Evolutionary conservation across 1,284 basidiomycete species (phyloP), one percentile per base, ranked within the genome.

Genomic region (Microbotryomycetes sp.): DNA sequence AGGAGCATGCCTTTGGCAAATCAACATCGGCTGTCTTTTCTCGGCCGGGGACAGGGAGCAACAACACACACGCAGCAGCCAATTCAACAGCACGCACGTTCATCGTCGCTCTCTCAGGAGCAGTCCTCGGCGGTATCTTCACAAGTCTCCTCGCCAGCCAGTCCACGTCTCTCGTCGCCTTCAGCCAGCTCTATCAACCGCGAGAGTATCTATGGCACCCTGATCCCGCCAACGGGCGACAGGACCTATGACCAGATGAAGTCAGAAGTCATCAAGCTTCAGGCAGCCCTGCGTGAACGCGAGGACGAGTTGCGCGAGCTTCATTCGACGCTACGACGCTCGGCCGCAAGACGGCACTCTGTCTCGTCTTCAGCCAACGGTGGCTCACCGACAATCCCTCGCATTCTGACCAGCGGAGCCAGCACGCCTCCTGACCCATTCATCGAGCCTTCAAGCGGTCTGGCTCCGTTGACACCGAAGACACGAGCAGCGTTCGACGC

Each of bases 61-160:
- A 54, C 22, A 48, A 86, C 82, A 88, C 55, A 48, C 14, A 56
- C 88, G 83, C n/a, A n/a, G n/a, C n/a, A n/a, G n/a, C n/a, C n/a
- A n/a, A n/a, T n/a, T n/a, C n/a, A n/a, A n/a, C n/a, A n/a, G n/a
- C 84, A 87, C 70, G 86, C 85, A 79, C 86, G 87, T 78, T 90
- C 88, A 74, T 83, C 86, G 80, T 92, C 91, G 80, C 85, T 92
- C 71, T 92, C 91, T 79, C 91, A 92, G 89, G 90, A 94, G 83
- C 84, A 92, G 68, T 92, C 87, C 70, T 92, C 85, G 80, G 88
- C 81, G 80, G 87, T 85, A 74, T 89, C 85, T 53, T 77, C 73
- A 68, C 73, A 65, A 68, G 72, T 67, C 64, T 75, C 74, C 63
- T 72, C 59, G 57, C 67, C 63, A 29, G 63, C 62, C 62, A 67